Conservation (phyloP, 2,329 filamentous ascomycete genomes). For the Aspergillaceae sp. region DNA sequence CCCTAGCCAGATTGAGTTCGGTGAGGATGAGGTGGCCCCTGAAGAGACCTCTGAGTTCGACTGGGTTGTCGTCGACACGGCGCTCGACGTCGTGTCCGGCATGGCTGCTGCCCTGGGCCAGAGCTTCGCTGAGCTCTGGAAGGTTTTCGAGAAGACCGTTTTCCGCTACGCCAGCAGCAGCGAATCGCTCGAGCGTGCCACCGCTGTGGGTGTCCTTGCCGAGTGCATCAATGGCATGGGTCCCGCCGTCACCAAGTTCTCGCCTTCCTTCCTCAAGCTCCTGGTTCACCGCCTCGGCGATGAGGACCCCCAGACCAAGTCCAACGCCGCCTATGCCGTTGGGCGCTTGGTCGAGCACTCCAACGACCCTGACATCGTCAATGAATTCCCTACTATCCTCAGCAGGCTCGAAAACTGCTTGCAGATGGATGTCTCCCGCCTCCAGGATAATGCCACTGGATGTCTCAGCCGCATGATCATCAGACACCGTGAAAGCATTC, state of each 20-base stretch:
- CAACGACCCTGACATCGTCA: slow-evolving; percentile 60
- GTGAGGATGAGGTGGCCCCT: slow-evolving; percentile 65
- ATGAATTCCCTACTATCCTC: slow-evolving; percentile 69
- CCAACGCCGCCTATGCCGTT: slow-evolving; percentile 86
- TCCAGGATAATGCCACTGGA: slow-evolving; percentile 87
- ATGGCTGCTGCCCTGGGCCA: slow-evolving; percentile 72
- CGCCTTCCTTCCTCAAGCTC: slow-evolving; percentile 64
- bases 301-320: slow-evolving; percentile 84
- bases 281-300: slow-evolving; percentile 81
- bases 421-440: slow-evolving; percentile 64
- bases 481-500: slow-evolving; percentile 73
- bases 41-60: slow-evolving; percentile 88
- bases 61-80: slow-evolving; percentile 93
- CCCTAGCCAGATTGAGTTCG: slow-evolving; percentile 84
- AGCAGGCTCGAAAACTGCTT: slow-evolving; percentile 79
- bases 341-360: slow-evolving; percentile 80
- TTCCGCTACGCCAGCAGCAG: slow-evolving; percentile 79
- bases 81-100: slow-evolving; percentile 80
- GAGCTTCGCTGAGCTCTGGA: slow-evolving; percentile 82
- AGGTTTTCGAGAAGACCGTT: slow-evolving; percentile 88
- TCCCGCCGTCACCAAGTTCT: slow-evolving; percentile 71
- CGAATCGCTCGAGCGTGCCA: slow-evolving; percentile 79
- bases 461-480: slow-evolving; percentile 89
- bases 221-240: slow-evolving; percentile 85
- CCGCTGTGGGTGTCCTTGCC: slow-evolving; percentile 82